Base-by-base conservation (phyloP, 2,329 filamentous ascomycete genomes). In the Stagonosporopsis rhizophila region DNA sequence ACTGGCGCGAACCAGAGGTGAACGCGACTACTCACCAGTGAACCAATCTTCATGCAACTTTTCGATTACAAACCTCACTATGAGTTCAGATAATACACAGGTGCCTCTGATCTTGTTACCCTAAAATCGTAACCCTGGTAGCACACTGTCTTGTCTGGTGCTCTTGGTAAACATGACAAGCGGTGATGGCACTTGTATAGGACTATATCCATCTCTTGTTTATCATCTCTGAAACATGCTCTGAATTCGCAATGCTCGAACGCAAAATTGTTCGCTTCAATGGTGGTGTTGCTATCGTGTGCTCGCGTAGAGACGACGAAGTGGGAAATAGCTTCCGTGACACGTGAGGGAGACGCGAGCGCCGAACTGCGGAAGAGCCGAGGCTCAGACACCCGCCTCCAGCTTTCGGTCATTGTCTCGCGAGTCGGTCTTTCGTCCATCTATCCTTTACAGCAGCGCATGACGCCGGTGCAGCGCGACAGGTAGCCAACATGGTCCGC, bases 401-500 rank as follows among this genome's bases (percentile, higher is more conserved):
- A 52, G 42, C 28, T 32, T 37, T 56, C 47, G 42, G 53, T 51
- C 47, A 52, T 52, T 19, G 23, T 34, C 19, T 47, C 42, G 53
- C 53, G 47, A 40, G 47, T 47, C 41, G 25, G 12, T 37, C 47
- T 38, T 20, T 28, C 32, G 44, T 17, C 14, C 47, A 39, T 47
- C 53, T 34, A 30, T 28, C 44, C n/a, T 44, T 20, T 25, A 52
- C 37, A 48, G 42, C 38, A 37, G 48, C 53, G 47, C 38, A 52
- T 56, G 53, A 47, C 42, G 48, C 37, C 15, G 38, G 56, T 47
- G 45, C 59, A 60, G 66, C 62, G 63, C 42, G 57, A 45, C 40
- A 60, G 54, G 50, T 56, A 66, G 64, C 61, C 78, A 94, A 87
- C 83, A 88, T 93, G 82, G 92, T 96, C 81, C 92, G 95, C 75